Evolutionary conservation across 768 basidiomycete species (phyloP), one percentile per base, ranked within the genome.

Genomic region (Leucosporidium scottii): DNA sequence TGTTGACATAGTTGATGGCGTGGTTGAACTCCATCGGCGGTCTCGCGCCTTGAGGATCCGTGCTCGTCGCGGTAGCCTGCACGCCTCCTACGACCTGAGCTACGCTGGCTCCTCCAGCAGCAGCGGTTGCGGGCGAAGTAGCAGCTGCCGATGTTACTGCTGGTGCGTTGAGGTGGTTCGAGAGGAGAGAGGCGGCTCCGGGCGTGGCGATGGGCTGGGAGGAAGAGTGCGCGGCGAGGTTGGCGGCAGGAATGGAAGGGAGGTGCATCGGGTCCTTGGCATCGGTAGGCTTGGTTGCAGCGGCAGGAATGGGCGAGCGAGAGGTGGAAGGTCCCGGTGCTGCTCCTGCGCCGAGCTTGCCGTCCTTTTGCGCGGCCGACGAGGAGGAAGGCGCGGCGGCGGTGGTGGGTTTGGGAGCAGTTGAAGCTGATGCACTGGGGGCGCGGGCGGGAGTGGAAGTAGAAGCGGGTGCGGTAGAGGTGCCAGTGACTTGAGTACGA

Each of bases 1-100:
- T 93, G 84, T 94, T 96, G 74, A 98, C 86, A 78, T 93, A 98
- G 74, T 91, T 86, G 67, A 97, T 97, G 20, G 94, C 94, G 75
- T 93, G 94, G 75, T 96, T 76, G 65, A 76, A 76, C 67, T 76
- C 75, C 67, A 76, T 71, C 61, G 69, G 60, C 44, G 64, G 63
- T 44, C 61, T 47, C 27, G 31, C 47, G 23, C 50, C 56, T 12
- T 49, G 31, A 0, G 58, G 25, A 2, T 31, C 65, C 1, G 56
- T 47, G 1, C 51, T 23, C 47, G 58, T 47, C 17, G 58, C 30
- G 4, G 61, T 31, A 0, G 64, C 17, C 7, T 65, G 0, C 15
- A 47, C 27, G 10, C 31, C 28, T 17, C 21, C 55, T 28, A 23
- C 30, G 55, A 31, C 31, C 4, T 28, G 55, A 20, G 55, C 21